These are phyloP conservation scores for Mucuna pruriens DNA, from an alignment of 306 rosid species.

Conservation along the genomic window DNA sequence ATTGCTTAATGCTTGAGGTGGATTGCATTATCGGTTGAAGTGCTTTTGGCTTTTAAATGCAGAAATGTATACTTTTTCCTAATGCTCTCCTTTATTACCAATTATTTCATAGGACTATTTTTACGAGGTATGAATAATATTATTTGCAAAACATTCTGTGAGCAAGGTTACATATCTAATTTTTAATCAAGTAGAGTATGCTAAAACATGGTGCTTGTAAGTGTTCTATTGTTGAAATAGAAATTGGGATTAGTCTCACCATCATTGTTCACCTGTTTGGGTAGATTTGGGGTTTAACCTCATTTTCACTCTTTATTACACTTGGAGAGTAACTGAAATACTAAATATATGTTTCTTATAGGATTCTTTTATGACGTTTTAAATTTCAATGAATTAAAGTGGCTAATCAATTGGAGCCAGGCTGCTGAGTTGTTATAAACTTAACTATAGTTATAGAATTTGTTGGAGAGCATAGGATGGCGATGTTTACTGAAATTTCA, in stretches of 20 bases:
- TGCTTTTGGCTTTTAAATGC: not conserved
- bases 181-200: not conserved
- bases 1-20: slow-evolving; percentile 20
- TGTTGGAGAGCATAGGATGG: not conserved
- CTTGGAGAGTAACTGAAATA: not conserved
- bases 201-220: slow-evolving; percentile 11
- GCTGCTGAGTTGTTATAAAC: not conserved
- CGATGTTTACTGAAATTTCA: not conserved
- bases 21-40: slow-evolving; percentile 24
- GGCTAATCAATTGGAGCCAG: not conserved
- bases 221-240: not conserved
- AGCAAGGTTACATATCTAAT: not conserved
- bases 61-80: not conserved
- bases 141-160: not conserved
- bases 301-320: not conserved
- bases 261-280: not conserved
- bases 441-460: not conserved
- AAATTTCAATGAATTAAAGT: not conserved
- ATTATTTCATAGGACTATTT: slow-evolving; percentile 1
- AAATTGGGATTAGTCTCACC: not conserved
- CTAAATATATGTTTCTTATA: not conserved
- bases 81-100: not conserved
- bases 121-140: not conserved
- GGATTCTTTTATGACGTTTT: not conserved
- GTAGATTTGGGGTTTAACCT: not conserved